Percentiles rank a stretch among this genome's conserved stretches.
Evolutionary conservation across 2,329 filamentous ascomycete species (phyloP).

Genomic region (Diaporthe sp.): DNA sequence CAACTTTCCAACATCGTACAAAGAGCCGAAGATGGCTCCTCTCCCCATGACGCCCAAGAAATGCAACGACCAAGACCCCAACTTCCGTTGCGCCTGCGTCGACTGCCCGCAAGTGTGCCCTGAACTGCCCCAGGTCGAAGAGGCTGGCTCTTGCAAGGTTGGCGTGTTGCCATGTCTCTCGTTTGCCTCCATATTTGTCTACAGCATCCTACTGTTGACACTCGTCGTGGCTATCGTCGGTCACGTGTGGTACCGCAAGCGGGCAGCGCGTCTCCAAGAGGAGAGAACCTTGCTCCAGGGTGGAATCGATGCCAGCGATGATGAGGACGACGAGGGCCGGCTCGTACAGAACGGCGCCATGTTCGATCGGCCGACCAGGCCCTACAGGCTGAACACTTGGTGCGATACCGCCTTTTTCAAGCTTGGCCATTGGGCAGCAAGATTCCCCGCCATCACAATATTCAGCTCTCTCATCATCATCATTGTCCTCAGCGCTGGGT

Average conservation of each 20-base stretch:
- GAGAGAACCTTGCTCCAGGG: constrained; percentile 84
- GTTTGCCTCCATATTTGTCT: constrained; percentile 90
- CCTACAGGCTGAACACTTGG: constrained; percentile 86
- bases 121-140: constrained; percentile 80
- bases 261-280: constrained; percentile 82
- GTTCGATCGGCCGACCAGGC: constrained; percentile 81
- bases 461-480: constrained; percentile 80
- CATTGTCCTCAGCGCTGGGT: constrained; percentile 84
- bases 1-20: constrained; percentile 81
- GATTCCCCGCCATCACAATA: constrained; percentile 89
- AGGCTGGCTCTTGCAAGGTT: constrained; percentile 81
- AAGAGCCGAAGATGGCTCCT: constrained; percentile 78
- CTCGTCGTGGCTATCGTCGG: constrained; percentile 77
- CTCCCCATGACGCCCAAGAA: constrained; percentile 81
- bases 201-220: constrained; percentile 79
- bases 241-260: constrained; percentile 81
- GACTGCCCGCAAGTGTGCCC: constrained; percentile 92
- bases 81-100: constrained; percentile 91
- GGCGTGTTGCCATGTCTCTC: constrained; percentile 93
- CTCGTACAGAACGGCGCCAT: constrained; percentile 82
- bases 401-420: constrained; percentile 85
- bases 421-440: constrained; percentile 84
- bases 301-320: constrained; percentile 80
- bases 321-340: constrained; percentile 89
- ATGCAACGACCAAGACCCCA: constrained; percentile 90